Base-by-base conservation (phyloP, 164 flowering plant species). In the Santalum album region DNA sequence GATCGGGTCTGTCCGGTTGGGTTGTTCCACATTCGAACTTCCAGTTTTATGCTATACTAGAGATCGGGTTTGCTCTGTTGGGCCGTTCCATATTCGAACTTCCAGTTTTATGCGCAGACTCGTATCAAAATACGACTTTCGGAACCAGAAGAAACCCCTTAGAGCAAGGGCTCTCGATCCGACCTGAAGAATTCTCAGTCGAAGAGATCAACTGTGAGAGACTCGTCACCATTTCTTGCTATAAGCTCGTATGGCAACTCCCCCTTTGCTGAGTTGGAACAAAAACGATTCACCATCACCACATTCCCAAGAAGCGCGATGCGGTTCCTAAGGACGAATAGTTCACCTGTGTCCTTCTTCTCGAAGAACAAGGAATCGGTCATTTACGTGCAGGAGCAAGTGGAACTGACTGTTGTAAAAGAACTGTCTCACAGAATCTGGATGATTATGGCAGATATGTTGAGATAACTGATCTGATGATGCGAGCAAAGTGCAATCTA, bases 141-240 rank as follows among this genome's bases (percentile, higher is more conserved):
- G 45, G 45, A 17, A 42, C 45, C 45, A 42, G 21, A 42, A 42
- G 45, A 42, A 42, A 42, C 45, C 21, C 45, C 21, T 42, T n/a
- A 1, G 45, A 42, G 12, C 4, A 42, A 17, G 21, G 21, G n/a
- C 4, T 1, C 1, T 42, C 45, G n/a, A 42, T 42, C 21, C 4
- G 1, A 12, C 45, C 45, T 17, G 45, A 5, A 7, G 45, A 17
- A 42, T 42, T 42, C 45, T 42, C 45, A 17, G 45, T 42, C 7
- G 21, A 42, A 17, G 45, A 42, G 45, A 6, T 6, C 5, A 42
- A 42, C n/a, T 18, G 12, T 18, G 45, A 42, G 45, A 18, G 45
- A 42, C 7, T 7, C 4, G 21, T 42, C 45, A 17, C 19, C 45
- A 42, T 42, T 42, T 42, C 10, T n/a, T 18, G 21, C 45, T 12